These are phyloP conservation scores for Bretschneidera sinensis DNA, from an alignment of 345 rosid species.

Conservation along the genomic window DNA sequence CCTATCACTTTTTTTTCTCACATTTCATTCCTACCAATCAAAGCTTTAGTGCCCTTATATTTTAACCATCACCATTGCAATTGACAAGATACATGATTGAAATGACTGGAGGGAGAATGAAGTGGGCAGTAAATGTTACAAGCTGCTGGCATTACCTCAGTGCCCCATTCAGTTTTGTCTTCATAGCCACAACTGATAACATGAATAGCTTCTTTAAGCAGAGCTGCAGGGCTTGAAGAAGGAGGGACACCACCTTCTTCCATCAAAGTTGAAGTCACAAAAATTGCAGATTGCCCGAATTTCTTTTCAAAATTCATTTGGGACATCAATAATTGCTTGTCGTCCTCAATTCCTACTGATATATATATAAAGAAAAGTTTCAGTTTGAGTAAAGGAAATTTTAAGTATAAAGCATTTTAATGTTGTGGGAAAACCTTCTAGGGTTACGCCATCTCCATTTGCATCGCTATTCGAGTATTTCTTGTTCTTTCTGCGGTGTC, in stretches of 20 bases:
- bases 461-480: constrained; percentile 42
- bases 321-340: constrained; percentile 81
- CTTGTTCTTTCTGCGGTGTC: constrained; percentile 62
- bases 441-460: constrained; percentile 43
- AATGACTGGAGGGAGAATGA: too few relatives aligned
- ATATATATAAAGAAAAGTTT: too few relatives aligned
- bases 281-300: constrained; percentile 88
- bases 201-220: constrained; percentile 96
- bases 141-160: constrained; percentile 55
- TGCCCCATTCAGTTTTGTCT: constrained; percentile 99
- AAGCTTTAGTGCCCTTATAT: too few relatives aligned
- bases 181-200: constrained; percentile 96
- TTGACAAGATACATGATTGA: too few relatives aligned
- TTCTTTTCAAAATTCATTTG: constrained; percentile 91
- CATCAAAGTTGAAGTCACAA: constrained; percentile 91
- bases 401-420: background rate
- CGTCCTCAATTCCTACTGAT: constrained; percentile 49
- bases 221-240: constrained; percentile 91
- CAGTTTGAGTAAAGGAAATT: background rate
- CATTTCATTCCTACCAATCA: too few relatives aligned
- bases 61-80: too few relatives aligned
- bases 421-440: constrained; percentile 41
- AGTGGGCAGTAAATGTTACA: background rate
- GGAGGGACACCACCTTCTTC: constrained; percentile 97
- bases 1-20: too few relatives aligned